A percentile compares a stretch with the other conserved stretches of the same genome.
Conservation (phyloP, 2,329 filamentous ascomycete species). For the Pseudonectria buxi region DNA sequence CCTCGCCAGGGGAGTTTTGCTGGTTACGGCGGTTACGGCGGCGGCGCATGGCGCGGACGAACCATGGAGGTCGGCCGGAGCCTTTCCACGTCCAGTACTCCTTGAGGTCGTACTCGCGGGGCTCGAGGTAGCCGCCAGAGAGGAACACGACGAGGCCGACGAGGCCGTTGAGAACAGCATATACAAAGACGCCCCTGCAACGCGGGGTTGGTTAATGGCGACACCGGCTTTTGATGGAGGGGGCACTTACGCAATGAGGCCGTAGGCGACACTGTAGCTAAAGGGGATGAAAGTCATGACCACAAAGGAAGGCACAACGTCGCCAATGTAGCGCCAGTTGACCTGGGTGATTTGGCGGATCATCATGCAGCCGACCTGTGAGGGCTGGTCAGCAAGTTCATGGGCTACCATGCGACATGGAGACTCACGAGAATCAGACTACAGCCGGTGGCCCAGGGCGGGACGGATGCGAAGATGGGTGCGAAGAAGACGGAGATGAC, state of each 20-base stretch:
- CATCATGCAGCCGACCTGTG: conserved; percentile 68
- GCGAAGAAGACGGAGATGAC: conserved; percentile 68
- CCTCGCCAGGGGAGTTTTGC: background rate
- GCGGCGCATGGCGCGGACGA: conserved; percentile 32
- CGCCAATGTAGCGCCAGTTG: conserved; percentile 72
- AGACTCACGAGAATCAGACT: conserved; percentile 60
- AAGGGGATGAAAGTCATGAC: conserved; percentile 72
- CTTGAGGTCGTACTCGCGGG: conserved; percentile 47
- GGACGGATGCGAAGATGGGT: conserved; percentile 69
- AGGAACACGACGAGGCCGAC: conserved; percentile 39
- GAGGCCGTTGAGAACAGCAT: conserved; percentile 42
- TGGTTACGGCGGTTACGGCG: conserved; percentile 3
- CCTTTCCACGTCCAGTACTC: conserved; percentile 51
- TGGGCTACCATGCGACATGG: no score
- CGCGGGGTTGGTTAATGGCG: background rate
- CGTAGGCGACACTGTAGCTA: conserved; percentile 72
- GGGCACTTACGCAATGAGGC: conserved; percentile 59
- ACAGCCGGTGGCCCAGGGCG: conserved; percentile 70
- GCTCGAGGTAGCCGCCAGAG: conserved; percentile 38
- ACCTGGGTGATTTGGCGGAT: conserved; percentile 66
- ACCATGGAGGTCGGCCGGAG: conserved; percentile 40
- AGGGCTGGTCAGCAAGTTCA: background rate
- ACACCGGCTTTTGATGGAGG: background rate
- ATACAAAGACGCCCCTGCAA: conserved; percentile 45
- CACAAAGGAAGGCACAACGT: conserved; percentile 68